Base-by-base conservation (phyloP, 768 basidiomycete species). In the Serendipita sp. region DNA sequence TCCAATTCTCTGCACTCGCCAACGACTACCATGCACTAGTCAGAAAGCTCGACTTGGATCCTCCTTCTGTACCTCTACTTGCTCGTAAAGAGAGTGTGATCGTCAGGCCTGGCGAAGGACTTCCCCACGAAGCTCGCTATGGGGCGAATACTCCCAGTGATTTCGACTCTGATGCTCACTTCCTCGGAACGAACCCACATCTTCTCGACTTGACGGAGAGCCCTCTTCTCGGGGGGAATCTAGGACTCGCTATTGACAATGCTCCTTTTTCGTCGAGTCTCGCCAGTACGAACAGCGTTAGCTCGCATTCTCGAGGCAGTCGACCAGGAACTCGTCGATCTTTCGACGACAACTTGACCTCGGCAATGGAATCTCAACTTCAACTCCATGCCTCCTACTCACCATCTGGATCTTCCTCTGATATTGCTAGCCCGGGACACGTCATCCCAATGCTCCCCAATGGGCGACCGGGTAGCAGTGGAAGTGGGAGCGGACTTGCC, bases 391-490 rank as follows among this genome's bases (percentile, higher is more conserved):
- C 67, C 70, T 47, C 70, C 75, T 18, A 73, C 65, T 1, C 72
- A 74, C 36, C 75, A 77, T 18, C 30, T 1, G 48, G 48, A 7
- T 51, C 48, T 18, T 32, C 48, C n/a, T 51, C 48, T 18, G 48
- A 51, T 16, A 51, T 51, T 8, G 48, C 18, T 51, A 51, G 48
- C n/a, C 48, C 48, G 1, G 48, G 48, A 18, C 48, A 51, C 0
- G 78, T 83, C 36, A 78, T 92, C 1, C 91, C 91, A 0, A 89
- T 89, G 83, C 78, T 86, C 44, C 91, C 90, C 0, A 93, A 93
- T 68, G 89, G 89, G 2, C 48, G 48, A 8, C 11, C 52, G 65
- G 30, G 69, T 70, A 1, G 47, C 30, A n/a, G 36, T 66, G 34
- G 54, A 51, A 67, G 30, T 69, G 68, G 64, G 35, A 38, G 1